Evolutionary conservation across 176 grass and related monocot genomes (phyloP), one percentile per base, ranked within the genome.

Genomic region (Carex littledalei): DNA sequence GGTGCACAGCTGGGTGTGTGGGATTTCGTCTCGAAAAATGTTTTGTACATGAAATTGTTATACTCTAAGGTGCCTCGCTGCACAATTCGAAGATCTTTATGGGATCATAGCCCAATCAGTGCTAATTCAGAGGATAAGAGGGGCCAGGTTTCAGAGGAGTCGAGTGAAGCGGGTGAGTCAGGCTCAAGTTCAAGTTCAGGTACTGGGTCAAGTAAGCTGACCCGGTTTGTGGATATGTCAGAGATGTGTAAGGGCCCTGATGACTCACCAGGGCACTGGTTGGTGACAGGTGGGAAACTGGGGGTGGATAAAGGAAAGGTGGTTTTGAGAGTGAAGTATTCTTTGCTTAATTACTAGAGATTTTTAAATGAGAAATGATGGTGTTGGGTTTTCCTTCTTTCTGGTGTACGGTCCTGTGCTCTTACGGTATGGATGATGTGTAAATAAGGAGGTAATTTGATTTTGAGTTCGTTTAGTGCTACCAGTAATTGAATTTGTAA

Each of bases 1-100:
- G 92, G 92, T 12, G 92, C 89, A 13, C 92, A 94, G 57, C 86
- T 94, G 3, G 92, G 92, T 7, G 89, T 94, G 43, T 94, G 92
- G 92, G 92, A 94, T 75, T 94, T 94, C 3, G 89, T 87, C 49
- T 24, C 89, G 1, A 94, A 87, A 85, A 91, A 88, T 56, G 89
- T 94, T 14, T 56, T 91, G 47, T 90, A 87, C 87, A 85, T 94
- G 87, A 94, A 91, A 82, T 80, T 94, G 55, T 60, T 94, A 3
- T 94, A 83, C 47, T 94, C 92, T 4, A 94, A 89, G 84, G 87
- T 94, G 4, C 89, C 92, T 6, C 69, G 87, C 13, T 91, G 92
- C 76, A 94, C 92, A 37, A 85, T 87, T 54, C 76, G 92, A 79
- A 94, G 89, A 85, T 91, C 89, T 17, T 66, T 94, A 6, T 94